phyloP scores from a whole-genome alignment of 1,284 basidiomycete genomes.

The Ustilago bromivora region DNA sequence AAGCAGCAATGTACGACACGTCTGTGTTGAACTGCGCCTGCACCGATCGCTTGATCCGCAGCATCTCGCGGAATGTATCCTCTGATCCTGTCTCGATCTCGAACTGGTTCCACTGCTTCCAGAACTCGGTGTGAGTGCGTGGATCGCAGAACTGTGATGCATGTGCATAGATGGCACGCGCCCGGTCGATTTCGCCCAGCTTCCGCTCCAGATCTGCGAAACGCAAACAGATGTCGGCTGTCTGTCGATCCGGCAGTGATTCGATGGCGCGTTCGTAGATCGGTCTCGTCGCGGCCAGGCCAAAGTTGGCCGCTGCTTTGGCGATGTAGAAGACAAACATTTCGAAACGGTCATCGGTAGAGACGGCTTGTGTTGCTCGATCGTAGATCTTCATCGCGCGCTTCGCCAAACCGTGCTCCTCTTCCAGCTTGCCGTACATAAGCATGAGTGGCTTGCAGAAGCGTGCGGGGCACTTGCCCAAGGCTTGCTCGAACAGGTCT shows the following conservation, averaged over 20 bases:
- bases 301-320: slow-evolving; percentile 91
- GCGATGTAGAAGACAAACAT: slow-evolving; percentile 98
- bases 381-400: slow-evolving; percentile 96
- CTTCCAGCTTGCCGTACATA: slow-evolving; percentile 94
- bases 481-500: slow-evolving; percentile 96
- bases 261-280: slow-evolving; percentile 98
- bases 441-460: slow-evolving; percentile 94
- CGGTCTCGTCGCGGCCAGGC: slow-evolving; percentile 92
- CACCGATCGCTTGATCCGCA: slow-evolving; percentile 96
- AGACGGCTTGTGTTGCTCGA: slow-evolving; percentile 86
- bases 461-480: slow-evolving; percentile 94
- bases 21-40: slow-evolving; percentile 99
- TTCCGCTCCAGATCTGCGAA: slow-evolving; percentile 97
- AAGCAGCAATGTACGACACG: slow-evolving; percentile 72
- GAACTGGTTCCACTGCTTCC: slow-evolving; percentile 96
- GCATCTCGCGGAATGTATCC: slow-evolving; percentile 98
- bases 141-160: slow-evolving; percentile 99
- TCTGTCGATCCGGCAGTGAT: slow-evolving; percentile 88
- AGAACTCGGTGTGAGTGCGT: slow-evolving; percentile 84
- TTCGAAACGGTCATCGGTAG: slow-evolving; percentile 92
- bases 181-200: slow-evolving; percentile 97
- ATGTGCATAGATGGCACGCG: slow-evolving; percentile 94
- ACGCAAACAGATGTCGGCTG: slow-evolving; percentile 96
- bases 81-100: slow-evolving; percentile 97
- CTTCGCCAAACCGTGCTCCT: slow-evolving; percentile 93